Base-by-base conservation (phyloP, 805 yeast genomes). In the Candida palmyrensis region DNA sequence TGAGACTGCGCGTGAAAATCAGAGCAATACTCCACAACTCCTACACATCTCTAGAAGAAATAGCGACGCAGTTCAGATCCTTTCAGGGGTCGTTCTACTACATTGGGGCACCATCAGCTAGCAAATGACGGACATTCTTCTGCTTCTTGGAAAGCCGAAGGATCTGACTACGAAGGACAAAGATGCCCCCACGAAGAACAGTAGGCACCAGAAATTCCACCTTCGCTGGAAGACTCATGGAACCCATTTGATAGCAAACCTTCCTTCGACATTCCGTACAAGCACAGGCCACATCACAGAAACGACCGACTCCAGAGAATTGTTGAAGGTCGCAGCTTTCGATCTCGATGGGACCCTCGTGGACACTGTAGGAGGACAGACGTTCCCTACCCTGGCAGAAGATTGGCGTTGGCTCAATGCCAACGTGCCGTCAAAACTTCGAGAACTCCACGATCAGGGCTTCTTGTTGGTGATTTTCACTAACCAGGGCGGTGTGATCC, bases 301-400 rank as follows among this genome's bases (percentile, higher is more conserved):
- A 1, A 40, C 33, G 2, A n/a, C n/a, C n/a, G n/a, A n/a, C n/a
- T n/a, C n/a, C n/a, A n/a, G n/a, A n/a, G n/a, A n/a, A n/a, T 33
- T 40, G 3, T 37, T 61, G 2, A 66, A 65, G 26, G 46, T 82
- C 1, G 86, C 86, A 2, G 82, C 83, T 0, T 90, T 89, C 55
- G 97, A 90, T 54, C 62, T 90, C 32, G 98, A 90, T 60, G 81
- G 76, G 6, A 90, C 97, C 0, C 44, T 90, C 6, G 74, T 86
- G 0, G 51, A 52, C 11, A 79, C 96, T 0, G 79, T 75, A 48
- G 70, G 84, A 0, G 86, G 85, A 1, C 29, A 48, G 12, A 70
- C 63, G 29, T 86, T 79, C 49, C 68, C 87, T 0, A 56, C 68
- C 16, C 60, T 73, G 6, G 71, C 82, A 1, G 40, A 54, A 3